Percentiles rank a stretch among this genome's conserved stretches.
phyloP scores from a whole-genome alignment of 345 rosid genomes.

The Camelina laxa region DNA sequence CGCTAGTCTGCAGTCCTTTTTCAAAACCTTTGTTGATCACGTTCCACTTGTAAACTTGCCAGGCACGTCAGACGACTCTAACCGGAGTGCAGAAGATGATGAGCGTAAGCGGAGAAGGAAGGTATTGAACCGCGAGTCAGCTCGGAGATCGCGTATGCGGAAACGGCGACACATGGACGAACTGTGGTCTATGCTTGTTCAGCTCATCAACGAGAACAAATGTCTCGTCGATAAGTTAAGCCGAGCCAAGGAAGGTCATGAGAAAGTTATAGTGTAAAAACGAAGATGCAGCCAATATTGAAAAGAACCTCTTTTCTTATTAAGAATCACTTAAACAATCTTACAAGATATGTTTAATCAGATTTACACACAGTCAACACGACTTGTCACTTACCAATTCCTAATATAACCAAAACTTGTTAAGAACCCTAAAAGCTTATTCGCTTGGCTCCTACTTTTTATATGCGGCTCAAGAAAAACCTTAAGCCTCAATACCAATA shows the following conservation, averaged over 20 bases:
- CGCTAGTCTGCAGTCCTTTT: neutral
- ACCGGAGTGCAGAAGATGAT: slow-evolving; percentile 14
- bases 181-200: slow-evolving; percentile 32
- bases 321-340: too few relatives aligned
- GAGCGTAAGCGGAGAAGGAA: slow-evolving; percentile 31
- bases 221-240: slow-evolving; percentile 21
- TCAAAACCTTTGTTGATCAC: neutral
- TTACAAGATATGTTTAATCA: too few relatives aligned
- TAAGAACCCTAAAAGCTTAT: too few relatives aligned
- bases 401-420: too few relatives aligned
- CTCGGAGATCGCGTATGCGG: slow-evolving; percentile 41
- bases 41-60: slow-evolving; percentile 10
- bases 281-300: too few relatives aligned
- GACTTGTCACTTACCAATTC: too few relatives aligned
- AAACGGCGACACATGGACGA: slow-evolving; percentile 27
- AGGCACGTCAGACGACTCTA: slow-evolving; percentile 3
- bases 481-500: too few relatives aligned
- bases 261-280: slow-evolving; percentile 12
- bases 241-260: slow-evolving; percentile 8
- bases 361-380: too few relatives aligned
- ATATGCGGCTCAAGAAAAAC: too few relatives aligned
- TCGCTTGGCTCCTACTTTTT: too few relatives aligned
- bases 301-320: too few relatives aligned
- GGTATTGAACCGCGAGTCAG: slow-evolving; percentile 39
- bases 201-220: slow-evolving; percentile 33